Evolutionary conservation across 371 early-diverging fungal species (phyloP).

Genomic region (Mortierella sp.): DNA sequence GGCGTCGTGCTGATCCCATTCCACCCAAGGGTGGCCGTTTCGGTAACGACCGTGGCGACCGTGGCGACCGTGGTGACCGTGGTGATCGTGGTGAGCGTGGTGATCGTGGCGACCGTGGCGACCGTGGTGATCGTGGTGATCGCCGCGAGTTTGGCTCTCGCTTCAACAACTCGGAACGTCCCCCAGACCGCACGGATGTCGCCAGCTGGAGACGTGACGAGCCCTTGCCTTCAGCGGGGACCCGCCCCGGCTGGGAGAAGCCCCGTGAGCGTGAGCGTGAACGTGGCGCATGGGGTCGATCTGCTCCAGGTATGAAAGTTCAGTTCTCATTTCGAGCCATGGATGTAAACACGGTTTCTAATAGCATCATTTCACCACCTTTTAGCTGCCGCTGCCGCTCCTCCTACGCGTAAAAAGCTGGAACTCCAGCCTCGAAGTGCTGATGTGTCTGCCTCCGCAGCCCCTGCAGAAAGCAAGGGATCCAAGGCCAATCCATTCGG

Average conservation of each 20-base stretch:
- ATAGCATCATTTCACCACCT: not conserved
- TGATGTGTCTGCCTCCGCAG: conserved; percentile 47
- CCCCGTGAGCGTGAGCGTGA: conserved; percentile 44
- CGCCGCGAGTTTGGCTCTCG: conserved; percentile 59
- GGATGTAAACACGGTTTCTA: not conserved
- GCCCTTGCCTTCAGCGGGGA: conserved; percentile 50
- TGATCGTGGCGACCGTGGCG: conserved; percentile 58
- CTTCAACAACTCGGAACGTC: conserved; percentile 54
- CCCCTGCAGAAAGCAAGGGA: conserved; percentile 21
- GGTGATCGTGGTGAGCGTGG: no score
- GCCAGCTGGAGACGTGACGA: conserved; percentile 65
- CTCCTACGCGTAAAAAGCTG: conserved; percentile 62
- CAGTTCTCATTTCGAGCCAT: not conserved
- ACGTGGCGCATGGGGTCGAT: conserved; percentile 35
- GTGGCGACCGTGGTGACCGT: conserved; percentile 49
- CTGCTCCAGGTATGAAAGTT: conserved; percentile 36
- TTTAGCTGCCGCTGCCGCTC: conserved; percentile 7
- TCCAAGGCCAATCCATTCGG: conserved; percentile 85
- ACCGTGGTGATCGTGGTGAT: conserved; percentile 31
- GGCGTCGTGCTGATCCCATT: conserved; percentile 60
- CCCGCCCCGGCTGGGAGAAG: conserved; percentile 52
- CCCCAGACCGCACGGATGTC: conserved; percentile 60
- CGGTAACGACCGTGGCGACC: conserved; percentile 55
- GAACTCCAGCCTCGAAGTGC: conserved; percentile 77
- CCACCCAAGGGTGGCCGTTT: conserved; percentile 38